Evolutionary conservation across 352 stramenopile species (phyloP).

Genomic region (Phytophthora parvispora): DNA sequence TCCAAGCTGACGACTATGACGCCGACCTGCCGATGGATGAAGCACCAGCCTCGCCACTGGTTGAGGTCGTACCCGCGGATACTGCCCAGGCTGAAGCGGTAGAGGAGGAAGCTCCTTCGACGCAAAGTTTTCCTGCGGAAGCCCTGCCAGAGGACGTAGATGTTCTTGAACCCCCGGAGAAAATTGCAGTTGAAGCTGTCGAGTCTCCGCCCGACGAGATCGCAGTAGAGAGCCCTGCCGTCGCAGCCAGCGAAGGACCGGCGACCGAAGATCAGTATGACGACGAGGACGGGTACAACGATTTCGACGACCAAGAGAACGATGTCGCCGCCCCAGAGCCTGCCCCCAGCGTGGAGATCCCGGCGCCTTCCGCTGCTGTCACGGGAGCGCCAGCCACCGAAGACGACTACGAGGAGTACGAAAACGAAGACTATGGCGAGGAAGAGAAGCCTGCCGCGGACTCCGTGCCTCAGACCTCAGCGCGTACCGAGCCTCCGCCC

Average conservation of each 20-base stretch:
- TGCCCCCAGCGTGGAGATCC: background rate
- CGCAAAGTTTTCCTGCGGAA: background rate
- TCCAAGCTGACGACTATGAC: conserved; percentile 10
- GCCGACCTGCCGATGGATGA: conserved; percentile 11
- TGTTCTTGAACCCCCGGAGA: background rate
- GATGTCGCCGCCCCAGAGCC: background rate
- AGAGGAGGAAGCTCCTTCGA: background rate
- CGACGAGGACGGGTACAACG: conserved; percentile 58
- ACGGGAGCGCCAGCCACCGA: conserved; percentile 22
- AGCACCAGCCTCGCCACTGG: background rate
- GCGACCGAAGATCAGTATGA: conserved; percentile 38
- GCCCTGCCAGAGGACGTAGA: background rate
- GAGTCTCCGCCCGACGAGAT: background rate
- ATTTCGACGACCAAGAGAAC: conserved; percentile 53
- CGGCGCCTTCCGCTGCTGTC: background rate
- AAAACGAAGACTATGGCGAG: conserved; percentile 47
- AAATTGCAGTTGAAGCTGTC: conserved; percentile 1
- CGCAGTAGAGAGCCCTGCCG: background rate
- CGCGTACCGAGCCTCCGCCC: conserved; percentile 4
- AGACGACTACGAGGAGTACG: conserved; percentile 65
- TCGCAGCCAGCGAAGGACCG: conserved; percentile 8
- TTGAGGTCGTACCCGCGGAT: background rate
- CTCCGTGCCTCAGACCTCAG: background rate
- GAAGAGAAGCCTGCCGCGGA: conserved; percentile 8
- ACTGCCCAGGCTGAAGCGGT: background rate